Conservation (phyloP, 345 rosid genomes). For the Eucalyptus sp. region DNA sequence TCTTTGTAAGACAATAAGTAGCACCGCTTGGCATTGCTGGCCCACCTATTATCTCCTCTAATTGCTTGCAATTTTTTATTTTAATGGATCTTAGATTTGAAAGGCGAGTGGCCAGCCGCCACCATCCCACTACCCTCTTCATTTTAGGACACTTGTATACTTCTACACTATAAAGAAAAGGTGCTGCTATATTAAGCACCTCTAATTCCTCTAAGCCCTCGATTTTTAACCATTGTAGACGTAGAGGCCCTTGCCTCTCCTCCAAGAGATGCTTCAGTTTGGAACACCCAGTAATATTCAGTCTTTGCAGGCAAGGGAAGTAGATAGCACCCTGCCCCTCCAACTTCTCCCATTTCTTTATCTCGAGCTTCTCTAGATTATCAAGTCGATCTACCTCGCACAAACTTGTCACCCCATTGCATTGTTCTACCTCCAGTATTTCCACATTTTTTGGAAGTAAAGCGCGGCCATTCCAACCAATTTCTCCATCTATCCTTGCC, state of each 20-base stretch:
- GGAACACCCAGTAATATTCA: accelerated
- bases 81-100: neutral
- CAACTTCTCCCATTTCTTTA: neutral
- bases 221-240: neutral
- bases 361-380: neutral
- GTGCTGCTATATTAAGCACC: neutral
- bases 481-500: too few species aligned
- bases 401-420: neutral
- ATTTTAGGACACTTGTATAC: neutral
- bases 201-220: neutral
- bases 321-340: neutral
- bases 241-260: too few species aligned
- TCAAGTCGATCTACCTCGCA: neutral
- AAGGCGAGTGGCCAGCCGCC: neutral
- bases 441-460: neutral
- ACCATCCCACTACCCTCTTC: neutral
- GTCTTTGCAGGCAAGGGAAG: accelerated
- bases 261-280: too few species aligned
- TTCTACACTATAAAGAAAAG: neutral
- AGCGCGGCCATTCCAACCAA: neutral
- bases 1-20: accelerated
- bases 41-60: conserved; percentile 10
- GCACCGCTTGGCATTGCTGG: too few species aligned
- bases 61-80: accelerated
- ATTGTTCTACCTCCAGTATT: accelerated